These are phyloP conservation scores for Hygrocybe punicea DNA, from an alignment of 768 basidiomycete species.

Conservation along the genomic window DNA sequence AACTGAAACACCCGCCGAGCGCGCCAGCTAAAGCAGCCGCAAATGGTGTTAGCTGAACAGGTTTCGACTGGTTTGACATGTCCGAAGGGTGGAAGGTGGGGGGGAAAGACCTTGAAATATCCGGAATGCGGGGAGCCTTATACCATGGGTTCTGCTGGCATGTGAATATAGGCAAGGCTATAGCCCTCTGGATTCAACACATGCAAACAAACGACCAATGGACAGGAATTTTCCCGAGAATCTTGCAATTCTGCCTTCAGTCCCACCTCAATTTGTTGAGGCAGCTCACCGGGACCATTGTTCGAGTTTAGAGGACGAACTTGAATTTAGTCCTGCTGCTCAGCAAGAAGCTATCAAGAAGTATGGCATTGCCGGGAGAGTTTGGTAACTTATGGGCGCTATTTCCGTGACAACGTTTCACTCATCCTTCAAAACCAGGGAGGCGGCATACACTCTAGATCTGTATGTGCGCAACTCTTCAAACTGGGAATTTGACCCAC, in stretches of 20 bases:
- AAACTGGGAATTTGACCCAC: slow-evolving; percentile 52
- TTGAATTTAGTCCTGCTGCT: slow-evolving; percentile 31
- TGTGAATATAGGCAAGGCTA: background rate
- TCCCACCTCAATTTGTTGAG: background rate
- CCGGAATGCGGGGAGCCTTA: slow-evolving; percentile 16
- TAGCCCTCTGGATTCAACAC: slow-evolving; percentile 3
- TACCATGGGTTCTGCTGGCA: slow-evolving; percentile 14
- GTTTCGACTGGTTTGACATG: slow-evolving; percentile 55
- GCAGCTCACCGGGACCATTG: background rate
- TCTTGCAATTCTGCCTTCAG: slow-evolving; percentile 36
- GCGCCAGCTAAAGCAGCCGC: slow-evolving; percentile 91
- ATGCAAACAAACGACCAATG: slow-evolving; percentile 13
- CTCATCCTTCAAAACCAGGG: slow-evolving; percentile 45
- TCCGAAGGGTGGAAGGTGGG: slow-evolving; percentile 9
- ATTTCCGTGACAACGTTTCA: background rate
- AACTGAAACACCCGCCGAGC: slow-evolving; percentile 88
- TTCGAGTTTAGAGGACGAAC: slow-evolving; percentile 7
- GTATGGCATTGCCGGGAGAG: slow-evolving; percentile 82
- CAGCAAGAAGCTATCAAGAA: slow-evolving; percentile 60
- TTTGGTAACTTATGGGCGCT: slow-evolving; percentile 53
- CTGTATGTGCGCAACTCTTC: slow-evolving; percentile 47
- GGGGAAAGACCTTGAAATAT: slow-evolving; percentile 8
- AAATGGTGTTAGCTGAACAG: slow-evolving; percentile 75
- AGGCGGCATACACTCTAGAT: slow-evolving; percentile 62
- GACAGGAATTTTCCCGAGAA: slow-evolving; percentile 41